Evolutionary conservation across 768 basidiomycete genomes (phyloP).

Genomic region (Suillus brevipes): DNA sequence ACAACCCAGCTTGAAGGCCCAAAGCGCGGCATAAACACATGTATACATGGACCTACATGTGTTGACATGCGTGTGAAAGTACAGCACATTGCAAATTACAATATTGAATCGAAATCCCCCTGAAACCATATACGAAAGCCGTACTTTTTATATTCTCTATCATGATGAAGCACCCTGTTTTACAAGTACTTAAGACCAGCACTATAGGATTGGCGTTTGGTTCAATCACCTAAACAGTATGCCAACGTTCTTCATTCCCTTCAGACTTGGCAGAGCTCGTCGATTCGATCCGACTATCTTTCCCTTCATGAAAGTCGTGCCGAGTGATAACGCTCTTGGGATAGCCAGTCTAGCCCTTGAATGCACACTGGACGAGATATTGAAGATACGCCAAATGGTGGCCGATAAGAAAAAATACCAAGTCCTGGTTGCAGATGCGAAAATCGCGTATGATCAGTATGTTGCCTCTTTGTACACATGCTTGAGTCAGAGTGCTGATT

Average conservation of each 20-base stretch:
- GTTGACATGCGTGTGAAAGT: no score
- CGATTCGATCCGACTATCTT: conserved; percentile 12
- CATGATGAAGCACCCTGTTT: no score
- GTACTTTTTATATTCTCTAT: no score
- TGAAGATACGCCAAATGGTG: conserved; percentile 7
- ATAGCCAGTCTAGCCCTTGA: conserved; percentile 11
- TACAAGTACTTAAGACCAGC: no score
- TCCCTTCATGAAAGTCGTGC: conserved; percentile 8
- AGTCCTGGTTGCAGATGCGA: neutral
- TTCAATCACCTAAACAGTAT: no score
- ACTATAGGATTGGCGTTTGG: no score
- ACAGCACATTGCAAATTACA: neutral
- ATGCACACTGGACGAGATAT: conserved; percentile 13
- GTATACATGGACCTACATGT: conserved; percentile 6
- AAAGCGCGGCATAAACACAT: conserved; percentile 5
- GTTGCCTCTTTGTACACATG: neutral
- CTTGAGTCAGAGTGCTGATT: no score
- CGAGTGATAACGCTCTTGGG: conserved; percentile 2
- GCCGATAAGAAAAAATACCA: neutral
- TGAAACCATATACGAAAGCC: neutral
- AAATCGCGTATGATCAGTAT: conserved; percentile 9
- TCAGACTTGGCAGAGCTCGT: conserved; percentile 8
- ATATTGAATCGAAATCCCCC: neutral
- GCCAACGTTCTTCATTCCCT: neutral
- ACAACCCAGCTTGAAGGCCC: neutral